Percentiles rank a stretch among this genome's conserved stretches.
phyloP scores from a whole-genome alignment of 2,329 filamentous ascomycete genomes.

The Calonectria hongkongensis region DNA sequence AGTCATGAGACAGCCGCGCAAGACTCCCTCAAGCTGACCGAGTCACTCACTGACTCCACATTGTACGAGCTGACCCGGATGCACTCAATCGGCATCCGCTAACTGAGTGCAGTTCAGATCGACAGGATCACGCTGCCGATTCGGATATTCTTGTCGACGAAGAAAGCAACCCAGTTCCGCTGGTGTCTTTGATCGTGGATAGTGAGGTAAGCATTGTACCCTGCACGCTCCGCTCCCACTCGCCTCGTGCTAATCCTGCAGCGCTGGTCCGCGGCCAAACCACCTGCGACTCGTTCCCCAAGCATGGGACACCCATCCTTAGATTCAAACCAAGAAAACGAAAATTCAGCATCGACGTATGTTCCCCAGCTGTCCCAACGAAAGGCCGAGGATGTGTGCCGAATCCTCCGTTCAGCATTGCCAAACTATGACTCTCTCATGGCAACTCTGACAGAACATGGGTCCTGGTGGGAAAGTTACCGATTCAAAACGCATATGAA shows the following conservation, averaged over 20 bases:
- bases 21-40: background rate
- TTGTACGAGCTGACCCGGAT: background rate
- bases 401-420: constrained; percentile 21
- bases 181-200: constrained; percentile 27
- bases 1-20: background rate
- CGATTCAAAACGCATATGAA: constrained; percentile 34
- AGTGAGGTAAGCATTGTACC: constrained; percentile 10
- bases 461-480: constrained; percentile 31
- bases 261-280: constrained; percentile 12
- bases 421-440: constrained; percentile 30
- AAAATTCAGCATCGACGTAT: background rate
- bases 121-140: background rate
- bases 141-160: background rate
- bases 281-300: background rate
- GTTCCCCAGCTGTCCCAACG: background rate
- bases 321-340: background rate
- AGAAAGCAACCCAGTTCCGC: background rate
- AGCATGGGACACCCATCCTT: background rate
- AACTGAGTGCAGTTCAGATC: background rate
- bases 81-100: accelerated
- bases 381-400: constrained; percentile 31
- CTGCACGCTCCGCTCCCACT: too few relatives aligned
- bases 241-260: background rate
- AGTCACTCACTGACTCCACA: background rate
- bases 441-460: constrained; percentile 1